Conservation (phyloP, 495 filamentous ascomycete species). For the Neurospora sp. region DNA sequence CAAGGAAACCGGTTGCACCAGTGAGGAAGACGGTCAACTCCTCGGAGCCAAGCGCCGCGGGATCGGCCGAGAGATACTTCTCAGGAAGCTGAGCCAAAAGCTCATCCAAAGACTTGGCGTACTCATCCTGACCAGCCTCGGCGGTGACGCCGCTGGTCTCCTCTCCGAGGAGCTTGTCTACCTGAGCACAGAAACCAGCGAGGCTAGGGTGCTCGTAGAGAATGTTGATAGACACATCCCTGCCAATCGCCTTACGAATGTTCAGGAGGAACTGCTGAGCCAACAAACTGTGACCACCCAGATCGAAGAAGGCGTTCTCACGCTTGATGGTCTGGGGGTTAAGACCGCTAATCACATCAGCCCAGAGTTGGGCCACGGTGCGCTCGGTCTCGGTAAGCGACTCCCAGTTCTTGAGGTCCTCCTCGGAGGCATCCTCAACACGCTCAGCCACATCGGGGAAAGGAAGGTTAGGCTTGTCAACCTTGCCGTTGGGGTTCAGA, state of each 20-base stretch:
- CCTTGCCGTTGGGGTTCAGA: constrained; percentile 90
- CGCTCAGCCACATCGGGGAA: constrained; percentile 66
- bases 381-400: constrained; percentile 35
- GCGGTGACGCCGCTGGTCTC: constrained; percentile 26
- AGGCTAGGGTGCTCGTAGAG: constrained; percentile 73
- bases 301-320: constrained; percentile 72
- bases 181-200: constrained; percentile 58
- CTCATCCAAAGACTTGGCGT: constrained; percentile 49
- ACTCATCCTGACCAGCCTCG: constrained; percentile 53
- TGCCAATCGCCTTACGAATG: constrained; percentile 51
- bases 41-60: constrained; percentile 16
- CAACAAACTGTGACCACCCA: constrained; percentile 79
- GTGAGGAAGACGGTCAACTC: constrained; percentile 67
- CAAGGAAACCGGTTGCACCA: constrained; percentile 86
- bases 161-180: constrained; percentile 49
- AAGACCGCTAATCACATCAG: constrained; percentile 42
- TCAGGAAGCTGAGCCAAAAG: constrained; percentile 24
- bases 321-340: constrained; percentile 50
- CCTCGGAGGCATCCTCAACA: constrained; percentile 49
- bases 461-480: constrained; percentile 81
- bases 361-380: constrained; percentile 26
- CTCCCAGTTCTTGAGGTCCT: constrained; percentile 59
- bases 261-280: constrained; percentile 72
- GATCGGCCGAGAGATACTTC: constrained; percentile 29
- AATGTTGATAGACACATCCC: constrained; percentile 62